Base-by-base conservation (phyloP, 768 basidiomycete genomes). In the Kwoniella europaea region DNA sequence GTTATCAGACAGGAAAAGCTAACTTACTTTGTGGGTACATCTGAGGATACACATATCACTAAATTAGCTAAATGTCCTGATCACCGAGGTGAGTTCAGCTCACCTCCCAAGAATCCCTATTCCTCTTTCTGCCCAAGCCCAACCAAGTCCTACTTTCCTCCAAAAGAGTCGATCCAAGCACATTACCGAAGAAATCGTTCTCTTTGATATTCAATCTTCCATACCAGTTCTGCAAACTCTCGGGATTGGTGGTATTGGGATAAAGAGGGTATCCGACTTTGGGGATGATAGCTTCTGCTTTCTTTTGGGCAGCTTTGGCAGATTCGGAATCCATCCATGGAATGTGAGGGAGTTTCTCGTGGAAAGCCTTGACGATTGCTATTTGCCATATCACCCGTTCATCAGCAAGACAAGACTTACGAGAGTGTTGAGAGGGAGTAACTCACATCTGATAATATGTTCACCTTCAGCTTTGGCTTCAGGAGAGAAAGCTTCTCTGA, bases 241-340 rank as follows among this genome's bases (percentile, higher is more conserved):
- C 83, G 50, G 94, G 87, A 77, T 89, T 86, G 18, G 86, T 86
- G 1, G 92, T 94, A 82, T 98, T 87, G 1, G 97, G 97, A 2
- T 89, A 92, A 5, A 90, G 78, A 0, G 97, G 96, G 84, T 90
- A 98, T 68, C 97, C 97, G 71, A 99, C 92, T 86, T 98, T 96
- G 82, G 93, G 88, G 35, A 90, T 89, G 71, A 95, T 90, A 0
- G 89, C 89, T 79, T 91, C 88, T 15, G 92, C 93, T 87, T 98
- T 98, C 78, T 90, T 88, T 15, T 90, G 89, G 4, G 97, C 97
- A 67, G 90, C 92, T 52, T 86, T 85, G 12, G 92, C 90, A 2
- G 93, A 93, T 73, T 89, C 84, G 58, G 89, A 84, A 80, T 98
- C 97, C 91, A 99, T 93, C 97, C 97, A 99, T 20, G 90, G 87